Evolutionary conservation across 2,329 filamentous ascomycete species (phyloP), one percentile per base, ranked within the genome.

Genomic region (Colletotrichum truncatum): DNA sequence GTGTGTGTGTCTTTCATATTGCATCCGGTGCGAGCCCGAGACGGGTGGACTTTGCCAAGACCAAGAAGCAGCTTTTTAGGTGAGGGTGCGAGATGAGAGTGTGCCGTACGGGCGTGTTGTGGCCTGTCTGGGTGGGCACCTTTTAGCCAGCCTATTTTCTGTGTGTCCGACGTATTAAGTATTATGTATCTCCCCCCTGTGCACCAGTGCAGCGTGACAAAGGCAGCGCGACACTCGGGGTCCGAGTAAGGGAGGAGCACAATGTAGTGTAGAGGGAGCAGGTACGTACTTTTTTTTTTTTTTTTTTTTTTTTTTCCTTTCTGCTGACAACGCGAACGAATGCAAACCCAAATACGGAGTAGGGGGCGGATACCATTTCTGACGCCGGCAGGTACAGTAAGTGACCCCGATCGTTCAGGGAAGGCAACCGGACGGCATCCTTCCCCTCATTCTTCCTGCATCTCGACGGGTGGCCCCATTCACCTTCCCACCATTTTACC

Each of bases 11-110:
- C 26, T 30, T 32, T 45, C 28, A 39, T 36, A 18, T 26, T 32
- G 53, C 53, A 34, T 34, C 46, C 28, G 48, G 41, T 38, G 53
- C 38, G 54, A 30, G 45, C 16, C 1, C 30, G 25, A 18, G 23
- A 51, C 5, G 45, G 25, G 26, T 54, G 53, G 53, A 10, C 21
- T 39, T 52, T 32, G 62, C 56, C 62, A 65, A 65, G 62, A 48
- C 56, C 39, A 21, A 26, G 36, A 46, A 43, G 16, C 39, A 36
- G 28, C 51, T 9, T 30, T 41, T 7, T 54, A 32, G 25, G 26
- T 25, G 39, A 16, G 26, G 5, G 25, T n/a, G n/a, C 38, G 25
- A 60, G 16, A 51, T 34, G 10, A 48, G 41, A n/a, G n/a, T n/a
- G n/a, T n/a, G n/a, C n/a, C n/a, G n/a, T n/a, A n/a, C n/a, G n/a